Evolutionary conservation across 148 eudicot genomes (phyloP), one percentile per base, ranked within the genome.

Genomic region (Diospyros kaki): DNA sequence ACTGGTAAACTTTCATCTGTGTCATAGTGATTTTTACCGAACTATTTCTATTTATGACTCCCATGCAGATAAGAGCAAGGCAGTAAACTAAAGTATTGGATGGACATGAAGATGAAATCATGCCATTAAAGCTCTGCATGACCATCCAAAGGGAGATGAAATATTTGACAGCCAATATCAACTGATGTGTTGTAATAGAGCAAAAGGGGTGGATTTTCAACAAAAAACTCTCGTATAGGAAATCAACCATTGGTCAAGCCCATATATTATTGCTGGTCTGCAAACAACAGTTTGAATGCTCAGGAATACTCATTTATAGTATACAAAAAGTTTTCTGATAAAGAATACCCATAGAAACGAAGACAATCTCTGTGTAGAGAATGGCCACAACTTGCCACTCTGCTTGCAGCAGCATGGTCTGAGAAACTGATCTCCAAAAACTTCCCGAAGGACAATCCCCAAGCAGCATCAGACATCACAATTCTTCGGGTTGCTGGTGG

Each of bases 361-460:
- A 94, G 94, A 83, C 98, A 94, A 77, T 94, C 97, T 78, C 98
- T 85, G 79, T 94, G 98, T 61, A 94, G 76, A 63, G 97, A 94
- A 78, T 94, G 98, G 73, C 98, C 98, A 89, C 98, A 94, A 75
- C 91, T 92, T 67, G 98, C 98, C 67, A 92, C 97, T 81, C 97
- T 87, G 79, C 96, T 94, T 68, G 98, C 98, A 74, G 98, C 96
- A 41, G 96, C 97, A 87, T 94, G 98, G 78, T 94, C 92, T 76
- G 98, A 94, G 84, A 94, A 94, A 79, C 98, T 92, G 64, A 94
- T 96, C 83, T 94, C 97, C 84, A 94, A 84, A 84, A 94, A 94
- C 81, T 94, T 94, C 74, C 98, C 98, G 73, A 94, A 94, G 66
- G 98, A 94, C 84, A 94, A 87, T 7, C 98, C 97, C 98, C 98